Base-by-base conservation (phyloP, 257 asterid genomes). In the Ilex aquifolium region DNA sequence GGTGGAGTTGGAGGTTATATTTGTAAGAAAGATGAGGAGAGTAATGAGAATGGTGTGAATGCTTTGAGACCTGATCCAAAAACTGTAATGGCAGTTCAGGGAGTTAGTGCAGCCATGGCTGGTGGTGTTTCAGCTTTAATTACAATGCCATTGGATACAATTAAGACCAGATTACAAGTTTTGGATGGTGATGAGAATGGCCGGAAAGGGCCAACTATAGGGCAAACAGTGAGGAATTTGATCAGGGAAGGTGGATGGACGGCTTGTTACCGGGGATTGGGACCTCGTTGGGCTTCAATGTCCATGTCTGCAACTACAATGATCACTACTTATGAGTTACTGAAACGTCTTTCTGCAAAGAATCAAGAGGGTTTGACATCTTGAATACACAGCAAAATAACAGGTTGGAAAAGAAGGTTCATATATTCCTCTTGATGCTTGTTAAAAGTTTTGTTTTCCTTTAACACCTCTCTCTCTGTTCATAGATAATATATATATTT, bases 241-340 rank as follows among this genome's bases (percentile, higher is more conserved):
- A 82, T 88, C 29, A 79, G 74, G 70, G 96, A 83, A 62, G 95
- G 89, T 46, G 95, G 96, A 0, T 88, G 91, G 90, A 59, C 67
- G 70, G 96, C 95, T 72, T 88, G 95, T 56, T 88, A 88, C 61
- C 77, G 96, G 74, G 96, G 96, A 44, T 70, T 85, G 64, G 88
- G 95, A n/a, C 96, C 92, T 3, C 69, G 96, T 65, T 88, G 95
- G 67, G 91, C 89, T 51, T 82, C 95, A 30, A 85, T 85, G 97
- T 87, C 97, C 50, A 57, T 87, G 78, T 87, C 95, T 59, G 91
- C 89, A 44, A 77, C 95, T 11, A 82, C 94, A 2, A 89, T 89
- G 97, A 89, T 89, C 79, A 85, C 93, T 31, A 83, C 97, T 6
- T 89, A 89, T 31, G 97, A 89, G 82, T 77, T 88, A 80, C 65